Base-by-base conservation (phyloP, 106 monocot species). In the Acanthochlamys bracteata region DNA sequence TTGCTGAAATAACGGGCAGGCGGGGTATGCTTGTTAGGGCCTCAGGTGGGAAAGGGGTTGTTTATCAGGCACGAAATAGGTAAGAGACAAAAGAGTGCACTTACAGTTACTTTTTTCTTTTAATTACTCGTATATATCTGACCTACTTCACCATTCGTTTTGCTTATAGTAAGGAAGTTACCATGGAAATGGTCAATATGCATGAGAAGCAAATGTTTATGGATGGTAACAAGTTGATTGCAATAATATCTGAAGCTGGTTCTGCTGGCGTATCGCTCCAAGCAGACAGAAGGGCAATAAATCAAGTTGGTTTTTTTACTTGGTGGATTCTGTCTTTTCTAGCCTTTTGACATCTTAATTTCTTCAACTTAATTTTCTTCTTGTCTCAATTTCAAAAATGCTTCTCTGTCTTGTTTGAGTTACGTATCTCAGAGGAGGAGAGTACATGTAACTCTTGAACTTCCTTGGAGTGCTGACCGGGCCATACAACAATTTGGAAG, bases 181-280 rank as follows among this genome's bases (percentile, higher is more conserved):
- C 88, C 39, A 85, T 92, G 87, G 98, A 98, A 77, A 92, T 98
- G 91, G 92, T 98, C 14, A 98, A 98, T 69, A 98, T 98, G 98
- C 75, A 98, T 77, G 98, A 98, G 70, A 98, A 98, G 47, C 76
- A 85, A 67, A 64, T 85, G 66, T 98, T 98, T 68, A 91, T 98
- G 98, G 88, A 91, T 79, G 98, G 98, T 17, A 88, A 88, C 57
- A 98, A 98, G 53, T 61, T 88, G 33, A 77, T 92, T 67, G 88
- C 92, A 24, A 81, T 98, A 65, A 98, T 98, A 70, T 98, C 98
- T 81, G 98, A 98, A 79, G 98, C 98, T 68, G 98, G 98, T 21
- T 98, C 98, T 10, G 91, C 98, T 72, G 98, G 98, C 52, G 98
- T 98, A 55, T 98, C 98, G 46, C 73, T 98, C 57, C 98, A 98